Conservation (phyloP, 108 stramenopile species). For the Skeletonema grethae region DNA sequence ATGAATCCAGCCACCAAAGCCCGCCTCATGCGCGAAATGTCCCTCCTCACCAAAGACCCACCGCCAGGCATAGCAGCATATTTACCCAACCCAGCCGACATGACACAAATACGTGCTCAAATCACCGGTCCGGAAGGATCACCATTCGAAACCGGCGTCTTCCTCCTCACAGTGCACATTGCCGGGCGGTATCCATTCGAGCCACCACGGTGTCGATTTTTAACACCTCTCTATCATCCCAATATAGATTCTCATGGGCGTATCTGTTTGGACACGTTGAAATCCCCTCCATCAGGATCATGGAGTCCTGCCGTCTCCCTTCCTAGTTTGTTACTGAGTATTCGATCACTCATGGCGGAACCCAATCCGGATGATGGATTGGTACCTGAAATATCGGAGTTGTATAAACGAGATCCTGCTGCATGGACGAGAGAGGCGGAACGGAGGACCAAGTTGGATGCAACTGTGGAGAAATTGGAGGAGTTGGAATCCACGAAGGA, state of each 20-base stretch:
- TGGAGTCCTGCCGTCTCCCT: constrained; percentile 77
- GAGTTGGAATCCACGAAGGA: constrained; percentile 28
- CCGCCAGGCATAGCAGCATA: constrained; percentile 74
- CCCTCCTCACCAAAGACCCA: constrained; percentile 57
- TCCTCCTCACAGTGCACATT: constrained; percentile 58
- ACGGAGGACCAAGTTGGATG: constrained; percentile 34
- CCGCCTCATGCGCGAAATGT: constrained; percentile 64
- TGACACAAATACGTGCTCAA: constrained; percentile 64
- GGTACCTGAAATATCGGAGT: constrained; percentile 67
- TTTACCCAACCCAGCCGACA: constrained; percentile 53
- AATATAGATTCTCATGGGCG: constrained; percentile 71
- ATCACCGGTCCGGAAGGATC: constrained; percentile 67
- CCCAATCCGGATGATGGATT: constrained; percentile 80
- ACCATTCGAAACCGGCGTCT: constrained; percentile 68
- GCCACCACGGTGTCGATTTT: constrained; percentile 71
- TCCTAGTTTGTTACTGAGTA: constrained; percentile 63
- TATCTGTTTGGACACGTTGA: constrained; percentile 75
- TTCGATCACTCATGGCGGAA: constrained; percentile 68
- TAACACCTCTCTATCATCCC: constrained; percentile 74
- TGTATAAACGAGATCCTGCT: constrained; percentile 36
- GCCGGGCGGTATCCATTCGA: constrained; percentile 66
- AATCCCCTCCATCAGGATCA: constrained; percentile 57
- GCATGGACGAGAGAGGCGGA: constrained; percentile 45
- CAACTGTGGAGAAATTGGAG: constrained; percentile 41
- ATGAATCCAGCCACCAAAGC: constrained; percentile 36